Percentiles rank a stretch among this genome's conserved stretches.
Evolutionary conservation across 1,139 yeast genomes (phyloP).

Genomic region (Yamadazyma buinensis): DNA sequence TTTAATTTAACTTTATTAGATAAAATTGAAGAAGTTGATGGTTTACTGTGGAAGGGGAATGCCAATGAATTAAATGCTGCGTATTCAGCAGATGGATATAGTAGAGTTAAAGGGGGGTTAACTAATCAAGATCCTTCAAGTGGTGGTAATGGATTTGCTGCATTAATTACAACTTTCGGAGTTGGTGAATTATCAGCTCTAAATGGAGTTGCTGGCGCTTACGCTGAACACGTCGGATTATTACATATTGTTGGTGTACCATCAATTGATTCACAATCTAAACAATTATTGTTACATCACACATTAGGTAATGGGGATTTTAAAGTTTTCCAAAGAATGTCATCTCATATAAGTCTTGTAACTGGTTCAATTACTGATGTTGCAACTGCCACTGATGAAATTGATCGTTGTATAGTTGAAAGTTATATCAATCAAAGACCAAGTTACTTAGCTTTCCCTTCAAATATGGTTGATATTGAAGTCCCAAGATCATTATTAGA

Average conservation of each 20-base stretch:
- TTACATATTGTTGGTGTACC: constrained; percentile 41
- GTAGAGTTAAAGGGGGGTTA: constrained; percentile 46
- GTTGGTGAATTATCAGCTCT: constrained; percentile 52
- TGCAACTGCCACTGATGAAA: constrained; percentile 27
- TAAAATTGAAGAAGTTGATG: constrained; percentile 57
- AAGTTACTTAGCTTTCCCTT: constrained; percentile 36
- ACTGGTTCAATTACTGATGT: constrained; percentile 29
- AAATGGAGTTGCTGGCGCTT: constrained; percentile 40
- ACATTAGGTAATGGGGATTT: constrained; percentile 84
- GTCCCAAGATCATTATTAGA: constrained; percentile 28
- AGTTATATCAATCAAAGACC: constrained; percentile 38
- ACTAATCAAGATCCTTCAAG: constrained; percentile 7
- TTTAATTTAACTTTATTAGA: constrained; percentile 69
- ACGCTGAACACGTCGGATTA: constrained; percentile 40
- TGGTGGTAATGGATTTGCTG: constrained; percentile 40
- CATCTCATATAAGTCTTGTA: constrained; percentile 29
- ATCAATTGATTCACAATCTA: constrained; percentile 59
- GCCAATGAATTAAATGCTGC: constrained; percentile 73
- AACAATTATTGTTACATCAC: constrained; percentile 51
- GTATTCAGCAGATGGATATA: constrained; percentile 70
- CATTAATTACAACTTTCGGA: constrained; percentile 64
- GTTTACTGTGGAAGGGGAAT: constrained; percentile 65
- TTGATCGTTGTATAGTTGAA: constrained; percentile 34
- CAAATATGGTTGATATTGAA: constrained; percentile 33
- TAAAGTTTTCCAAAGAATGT: constrained; percentile 72